Conservation (phyloP, 164 flowering plant genomes). For the Piper longum region DNA sequence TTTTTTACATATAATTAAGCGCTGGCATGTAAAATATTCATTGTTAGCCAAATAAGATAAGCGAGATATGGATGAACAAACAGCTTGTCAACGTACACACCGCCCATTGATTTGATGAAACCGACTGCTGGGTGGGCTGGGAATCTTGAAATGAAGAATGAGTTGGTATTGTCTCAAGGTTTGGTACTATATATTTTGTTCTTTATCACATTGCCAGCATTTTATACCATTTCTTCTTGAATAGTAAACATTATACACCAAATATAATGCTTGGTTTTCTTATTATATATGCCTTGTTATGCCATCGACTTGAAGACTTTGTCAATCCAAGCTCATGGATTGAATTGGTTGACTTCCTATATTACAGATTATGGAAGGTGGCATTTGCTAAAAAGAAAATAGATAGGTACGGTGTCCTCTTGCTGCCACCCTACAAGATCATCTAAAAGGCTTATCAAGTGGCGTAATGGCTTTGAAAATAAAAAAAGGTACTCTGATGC, state of each 20-base stretch:
- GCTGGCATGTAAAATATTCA: too few species aligned
- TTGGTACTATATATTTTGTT: not conserved
- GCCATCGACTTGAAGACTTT: not conserved
- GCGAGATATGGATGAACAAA: too few species aligned
- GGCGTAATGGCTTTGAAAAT: not conserved
- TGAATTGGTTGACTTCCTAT: too few species aligned
- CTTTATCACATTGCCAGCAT: not conserved
- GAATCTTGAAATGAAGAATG: not conserved
- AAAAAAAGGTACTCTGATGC: not conserved
- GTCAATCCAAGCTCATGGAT: not conserved
- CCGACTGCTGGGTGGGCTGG: not conserved
- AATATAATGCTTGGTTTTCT: not conserved
- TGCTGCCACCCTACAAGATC: not conserved
- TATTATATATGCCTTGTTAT: not conserved
- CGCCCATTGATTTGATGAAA: not conserved
- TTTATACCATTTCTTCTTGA: too few species aligned
- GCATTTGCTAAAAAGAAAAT: too few species aligned
- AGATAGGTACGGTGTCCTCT: not conserved
- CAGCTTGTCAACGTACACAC: too few species aligned
- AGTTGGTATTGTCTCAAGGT: not conserved
- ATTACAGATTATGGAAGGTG: too few species aligned
- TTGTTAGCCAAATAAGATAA: too few species aligned
- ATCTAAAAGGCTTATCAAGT: constrained; percentile 1
- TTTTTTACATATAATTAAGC: too few species aligned
- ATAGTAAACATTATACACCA: too few species aligned